Evolutionary conservation across 805 yeast genomes (phyloP), one percentile per base, ranked within the genome.

Genomic region (Candida nonsorbophila): DNA sequence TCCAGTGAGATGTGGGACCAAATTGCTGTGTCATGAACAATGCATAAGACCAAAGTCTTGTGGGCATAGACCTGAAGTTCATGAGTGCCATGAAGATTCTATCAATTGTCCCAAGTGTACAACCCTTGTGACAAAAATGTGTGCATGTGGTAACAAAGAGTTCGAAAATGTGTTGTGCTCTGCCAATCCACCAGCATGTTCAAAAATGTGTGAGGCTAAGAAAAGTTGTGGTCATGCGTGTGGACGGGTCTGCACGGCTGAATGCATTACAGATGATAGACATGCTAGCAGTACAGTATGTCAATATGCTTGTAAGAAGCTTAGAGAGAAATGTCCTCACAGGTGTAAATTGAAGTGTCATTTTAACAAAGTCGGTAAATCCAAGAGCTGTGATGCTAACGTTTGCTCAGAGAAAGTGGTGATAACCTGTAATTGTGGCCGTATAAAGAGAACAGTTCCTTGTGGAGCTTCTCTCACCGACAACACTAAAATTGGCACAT

Each of bases 1-100:
- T 0, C 95, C 95, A 0, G 85, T 84, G 7, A 61, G 95, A 40
- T 85, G 95, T 58, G 95, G 95, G 9, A 74, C 84, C 0, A 63
- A 55, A 25, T 49, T 83, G 4, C 67, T 65, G 7, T 85, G 95
- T 55, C 64, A 61, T 14, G 68, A 72, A 36, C 86, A 73, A 37
- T 85, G 95, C 53, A 54, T 61, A 3, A 62, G 84, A 28, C 62
- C 60, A 2, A 63, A 62, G 19, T 40, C 52, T 0, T 85, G 95
- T 66, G 94, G 90, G 0, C 95, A 85, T 51, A 53, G 64, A 6
- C 73, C 69, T 13, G 81, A 77, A 49, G 65, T 69, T 19, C 97
- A 87, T 49, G 55, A 63, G 19, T 87, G 97, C 50, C 97, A 87
- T 50, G 77, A 74, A 37, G 63, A 64, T 24, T 64, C 58, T 5